Base-by-base conservation (phyloP, 169 alveolate genomes). In the Plasmodium vivax region DNA sequence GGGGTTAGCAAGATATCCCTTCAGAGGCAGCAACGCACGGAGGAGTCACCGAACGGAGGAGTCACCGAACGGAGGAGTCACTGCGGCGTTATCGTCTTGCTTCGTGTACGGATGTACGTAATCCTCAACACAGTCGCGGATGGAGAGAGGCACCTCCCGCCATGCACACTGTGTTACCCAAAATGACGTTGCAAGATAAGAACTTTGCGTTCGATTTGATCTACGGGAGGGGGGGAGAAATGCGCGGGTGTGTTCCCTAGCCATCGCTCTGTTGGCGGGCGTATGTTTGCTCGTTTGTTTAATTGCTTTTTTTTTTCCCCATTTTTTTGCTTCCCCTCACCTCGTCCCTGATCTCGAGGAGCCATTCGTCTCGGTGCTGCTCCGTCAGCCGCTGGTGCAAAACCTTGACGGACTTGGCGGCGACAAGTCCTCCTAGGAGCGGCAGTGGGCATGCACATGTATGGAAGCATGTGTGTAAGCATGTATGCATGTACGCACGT, bases 201-300 rank as follows among this genome's bases (percentile, higher is more conserved):
- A 90, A 90, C 32, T 41, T 90, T 9, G 94, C 94, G 41, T 90
- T 90, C n/a, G 94, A 90, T 43, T 90, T 90, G 83, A 90, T 80
- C 94, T 90, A 75, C 3, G 83, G 58, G 56, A 30, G 41, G 41
- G 32, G 56, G 19, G 8, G 32, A 30, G 32, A 75, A n/a, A 75
- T 12, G 9, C 27, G 12, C 34, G 56, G n/a, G n/a, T 62, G 38
- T 62, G 32, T n/a, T 58, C 34, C 23, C 74, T 58, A 58, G 12
- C 1, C 32, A 58, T 58, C 34, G 34, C 74, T 58, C 32, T 58
- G 23, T 58, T n/a, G 23, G 12, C 16, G 8, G 12, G 74, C 9
- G 32, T 58, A 19, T 2, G 32, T 58, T 23, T n/a, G 74, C 16
- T 58, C 23, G 74, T 58, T 58, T 58, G 12, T n/a, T 58, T 58